Evolutionary conservation across 2,329 filamentous ascomycete species (phyloP), one percentile per base, ranked within the genome.

Genomic region (Chaetomiaceae sp.): DNA sequence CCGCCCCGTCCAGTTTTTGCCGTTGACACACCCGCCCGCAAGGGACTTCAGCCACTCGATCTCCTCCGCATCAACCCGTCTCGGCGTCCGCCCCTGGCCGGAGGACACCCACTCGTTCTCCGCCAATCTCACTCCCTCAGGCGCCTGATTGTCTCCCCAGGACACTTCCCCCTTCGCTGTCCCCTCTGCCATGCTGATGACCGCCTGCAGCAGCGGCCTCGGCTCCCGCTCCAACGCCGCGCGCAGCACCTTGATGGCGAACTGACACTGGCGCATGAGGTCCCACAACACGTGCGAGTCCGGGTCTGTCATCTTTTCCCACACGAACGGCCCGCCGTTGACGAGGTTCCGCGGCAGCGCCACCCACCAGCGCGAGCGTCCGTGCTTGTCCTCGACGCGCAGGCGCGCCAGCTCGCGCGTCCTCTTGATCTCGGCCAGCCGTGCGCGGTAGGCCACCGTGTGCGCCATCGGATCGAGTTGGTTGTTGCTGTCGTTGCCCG

Each of bases 21-120:
- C 42, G 33, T 58, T 62, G 43, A 58, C 57, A 26, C 58, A 58
- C 20, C 56, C 53, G 15, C 54, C 56, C 17, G 60, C 56, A 17
- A 68, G 46, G 6, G 63, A 62, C 40, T 56, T 52, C 30, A 68
- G 52, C 63, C 64, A 66, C 17, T 54, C 43, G n/a, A 64, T 45
- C 27, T 68, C 66, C 7, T 56, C 48, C 24, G 54, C 50, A 35
- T 54, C 51, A 12, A 65, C 47, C 6, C 36, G 40, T 11, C 39
- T 43, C 15, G 44, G 27, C n/a, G 27, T n/a, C 14, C n/a, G 35
- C 19, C 12, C 39, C 12, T 18, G 5, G 10, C 7, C 48, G 11
- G 18, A 22, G 6, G 27, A 15, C 17, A 45, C 47, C 42, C 47
- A 51, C 44, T 51, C 51, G 8, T 42, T 42, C 2, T 33, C 41